These are phyloP conservation scores for Moricandia moricandioides DNA, from an alignment of 345 rosid genomes.

Conservation along the genomic window DNA sequence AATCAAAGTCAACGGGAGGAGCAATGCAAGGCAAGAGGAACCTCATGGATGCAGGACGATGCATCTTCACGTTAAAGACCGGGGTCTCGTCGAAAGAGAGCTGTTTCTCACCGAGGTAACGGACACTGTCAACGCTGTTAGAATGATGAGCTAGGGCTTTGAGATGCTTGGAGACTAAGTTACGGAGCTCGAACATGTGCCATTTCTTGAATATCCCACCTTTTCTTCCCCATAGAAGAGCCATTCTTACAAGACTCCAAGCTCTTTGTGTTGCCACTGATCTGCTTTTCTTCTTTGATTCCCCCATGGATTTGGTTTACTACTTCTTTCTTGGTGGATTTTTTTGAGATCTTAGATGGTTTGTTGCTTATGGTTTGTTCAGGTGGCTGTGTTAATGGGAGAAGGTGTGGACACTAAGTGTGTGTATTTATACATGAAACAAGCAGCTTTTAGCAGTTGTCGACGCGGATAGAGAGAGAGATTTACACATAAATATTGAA, in stretches of 20 bases:
- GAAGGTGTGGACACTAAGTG: conserved; percentile 4
- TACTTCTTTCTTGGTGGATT: neutral
- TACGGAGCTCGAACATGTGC: conserved; percentile 50
- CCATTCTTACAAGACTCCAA: conserved; percentile 58
- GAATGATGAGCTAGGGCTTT: conserved; percentile 41
- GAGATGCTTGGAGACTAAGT: conserved; percentile 51
- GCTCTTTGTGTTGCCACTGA: conserved; percentile 34
- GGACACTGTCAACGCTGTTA: neutral
- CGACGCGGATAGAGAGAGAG: conserved; percentile 27
- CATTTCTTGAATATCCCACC: conserved; percentile 64
- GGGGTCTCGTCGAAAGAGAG: conserved; percentile 88
- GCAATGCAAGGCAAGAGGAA: conserved; percentile 77
- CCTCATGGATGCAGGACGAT: conserved; percentile 62
- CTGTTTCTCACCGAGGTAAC: conserved; percentile 52
- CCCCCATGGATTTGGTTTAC: conserved; percentile 1
- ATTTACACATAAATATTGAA: neutral
- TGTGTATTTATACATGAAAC: conserved; percentile 1
- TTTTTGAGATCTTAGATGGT: neutral
- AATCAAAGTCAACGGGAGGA: conserved; percentile 59
- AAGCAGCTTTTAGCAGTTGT: conserved; percentile 18
- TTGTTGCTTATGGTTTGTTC: neutral
- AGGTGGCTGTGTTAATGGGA: conserved; percentile 22
- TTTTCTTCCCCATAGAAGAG: conserved; percentile 70
- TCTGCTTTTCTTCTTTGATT: conserved; percentile 39
- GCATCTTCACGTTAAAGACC: conserved; percentile 53